Evolutionary conservation across 306 rosid species (phyloP).

Genomic region (Fagus crenata): DNA sequence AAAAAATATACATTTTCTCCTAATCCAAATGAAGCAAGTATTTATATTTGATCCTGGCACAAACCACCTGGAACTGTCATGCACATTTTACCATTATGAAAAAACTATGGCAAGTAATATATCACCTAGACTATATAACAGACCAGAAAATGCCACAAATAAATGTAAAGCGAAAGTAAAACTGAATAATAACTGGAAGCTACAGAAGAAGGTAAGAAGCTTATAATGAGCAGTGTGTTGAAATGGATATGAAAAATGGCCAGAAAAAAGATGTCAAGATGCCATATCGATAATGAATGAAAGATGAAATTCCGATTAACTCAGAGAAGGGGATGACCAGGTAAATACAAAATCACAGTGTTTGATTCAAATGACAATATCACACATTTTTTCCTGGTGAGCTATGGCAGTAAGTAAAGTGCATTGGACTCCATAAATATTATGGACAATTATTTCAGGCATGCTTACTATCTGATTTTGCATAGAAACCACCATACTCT

Average conservation of each 20-base stretch:
- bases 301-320: not conserved
- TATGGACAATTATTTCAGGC: not conserved
- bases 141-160: no score
- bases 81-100: not conserved
- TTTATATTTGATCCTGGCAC: not conserved
- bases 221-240: not conserved
- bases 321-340: not conserved
- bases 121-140: not conserved
- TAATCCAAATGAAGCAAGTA: not conserved
- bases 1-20: not conserved
- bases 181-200: not conserved
- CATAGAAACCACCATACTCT: not conserved
- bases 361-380: not conserved
- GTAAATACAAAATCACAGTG: not conserved
- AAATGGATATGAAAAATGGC: not conserved
- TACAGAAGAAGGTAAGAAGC: not conserved
- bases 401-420: not conserved
- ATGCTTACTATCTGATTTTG: conserved; percentile 8
- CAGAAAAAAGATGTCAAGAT: conserved; percentile 1
- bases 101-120: not conserved
- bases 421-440: not conserved
- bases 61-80: not conserved
- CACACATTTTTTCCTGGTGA: not conserved
- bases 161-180: not conserved
- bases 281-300: not conserved